phyloP scores from a whole-genome alignment of 257 asterid species.

The Osmanthus fragrans region DNA sequence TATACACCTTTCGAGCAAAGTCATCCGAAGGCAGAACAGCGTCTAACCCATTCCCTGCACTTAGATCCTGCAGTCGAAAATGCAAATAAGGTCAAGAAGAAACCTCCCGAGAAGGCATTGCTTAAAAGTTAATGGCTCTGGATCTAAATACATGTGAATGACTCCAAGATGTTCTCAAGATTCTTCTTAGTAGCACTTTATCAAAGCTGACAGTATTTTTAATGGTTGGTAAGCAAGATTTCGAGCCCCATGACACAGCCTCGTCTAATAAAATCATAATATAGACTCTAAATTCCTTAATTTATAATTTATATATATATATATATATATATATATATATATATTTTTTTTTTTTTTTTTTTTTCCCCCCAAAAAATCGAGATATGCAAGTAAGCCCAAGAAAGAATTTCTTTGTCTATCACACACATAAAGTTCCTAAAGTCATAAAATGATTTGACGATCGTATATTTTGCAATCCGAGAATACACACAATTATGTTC shows the following conservation, averaged over 20 bases:
- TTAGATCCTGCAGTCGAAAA: slow-evolving; percentile 43
- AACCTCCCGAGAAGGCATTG: background rate
- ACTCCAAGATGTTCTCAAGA: too few species aligned
- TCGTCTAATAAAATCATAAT: too few species aligned
- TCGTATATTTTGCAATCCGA: background rate
- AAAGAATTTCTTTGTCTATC: background rate
- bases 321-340: too few species aligned
- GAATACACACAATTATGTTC: background rate
- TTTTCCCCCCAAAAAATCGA: background rate
- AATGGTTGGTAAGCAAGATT: background rate
- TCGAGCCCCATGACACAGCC: background rate
- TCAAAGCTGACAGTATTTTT: too few species aligned
- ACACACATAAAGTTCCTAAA: background rate
- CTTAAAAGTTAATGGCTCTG: too few species aligned
- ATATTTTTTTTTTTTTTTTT: too few species aligned
- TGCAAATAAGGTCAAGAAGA: background rate
- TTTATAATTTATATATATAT: too few species aligned
- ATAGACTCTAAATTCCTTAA: background rate
- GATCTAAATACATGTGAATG: too few species aligned
- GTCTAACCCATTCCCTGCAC: slow-evolving; percentile 28
- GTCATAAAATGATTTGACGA: background rate
- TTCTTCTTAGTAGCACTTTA: too few species aligned
- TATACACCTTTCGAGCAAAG: slow-evolving; percentile 60
- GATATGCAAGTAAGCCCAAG: background rate
- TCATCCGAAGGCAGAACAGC: slow-evolving; percentile 47